Percentiles rank a stretch among this genome's conserved stretches.
phyloP scores from a whole-genome alignment of 2,329 filamentous ascomycete genomes.

The Penicillium polonicum region DNA sequence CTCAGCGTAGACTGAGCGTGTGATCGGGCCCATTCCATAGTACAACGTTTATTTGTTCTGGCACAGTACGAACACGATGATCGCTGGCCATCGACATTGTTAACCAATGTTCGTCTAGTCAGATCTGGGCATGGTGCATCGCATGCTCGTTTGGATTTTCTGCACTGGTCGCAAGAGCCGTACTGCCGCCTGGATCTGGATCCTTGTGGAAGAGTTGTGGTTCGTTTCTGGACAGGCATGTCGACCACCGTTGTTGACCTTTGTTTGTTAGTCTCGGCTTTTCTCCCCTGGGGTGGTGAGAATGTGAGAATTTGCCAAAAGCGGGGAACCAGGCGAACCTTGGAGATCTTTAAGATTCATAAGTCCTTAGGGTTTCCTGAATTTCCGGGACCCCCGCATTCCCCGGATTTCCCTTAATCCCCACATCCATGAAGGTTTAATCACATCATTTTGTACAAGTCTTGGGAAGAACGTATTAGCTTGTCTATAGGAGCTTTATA shows the following conservation, averaged over 20 bases:
- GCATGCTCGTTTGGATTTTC: constrained; percentile 1
- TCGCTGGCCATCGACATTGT: not conserved
- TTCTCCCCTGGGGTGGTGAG: not conserved
- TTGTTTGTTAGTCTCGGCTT: not conserved
- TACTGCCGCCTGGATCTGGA: not conserved
- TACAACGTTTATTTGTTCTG: not conserved
- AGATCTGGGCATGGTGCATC: not conserved
- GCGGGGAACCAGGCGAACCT: not conserved
- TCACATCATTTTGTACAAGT: not conserved
- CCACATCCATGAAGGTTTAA: not conserved
- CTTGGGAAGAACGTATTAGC: not conserved
- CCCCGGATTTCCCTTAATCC: not conserved
- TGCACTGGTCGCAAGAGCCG: not conserved
- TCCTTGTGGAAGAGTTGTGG: not conserved
- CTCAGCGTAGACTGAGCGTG: not conserved
- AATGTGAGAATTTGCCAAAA: not conserved
- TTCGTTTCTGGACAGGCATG: not conserved
- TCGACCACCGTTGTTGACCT: not conserved
- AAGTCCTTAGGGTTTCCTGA: not conserved
- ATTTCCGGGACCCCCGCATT: not conserved
- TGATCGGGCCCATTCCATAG: constrained; percentile 1
- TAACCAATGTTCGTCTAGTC: not conserved
- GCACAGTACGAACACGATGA: not conserved
- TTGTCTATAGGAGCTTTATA: not conserved
- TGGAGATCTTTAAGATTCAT: not conserved